Conservation (phyloP, 164 flowering plant species). For the Annona squamosa region DNA sequence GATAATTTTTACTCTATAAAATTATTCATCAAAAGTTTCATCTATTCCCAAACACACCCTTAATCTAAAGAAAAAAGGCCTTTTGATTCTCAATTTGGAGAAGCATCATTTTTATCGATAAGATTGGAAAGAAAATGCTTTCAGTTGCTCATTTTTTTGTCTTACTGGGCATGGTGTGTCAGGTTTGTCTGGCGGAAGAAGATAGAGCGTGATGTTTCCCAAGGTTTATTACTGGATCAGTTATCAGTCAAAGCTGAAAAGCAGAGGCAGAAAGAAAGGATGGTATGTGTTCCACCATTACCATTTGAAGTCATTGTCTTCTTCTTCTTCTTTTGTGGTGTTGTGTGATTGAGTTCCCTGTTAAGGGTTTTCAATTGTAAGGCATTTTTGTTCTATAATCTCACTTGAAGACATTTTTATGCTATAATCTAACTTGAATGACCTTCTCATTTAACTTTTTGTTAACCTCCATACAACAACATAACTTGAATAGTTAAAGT, state of each 20-base stretch:
- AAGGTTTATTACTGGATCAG: slow-evolving; percentile 57
- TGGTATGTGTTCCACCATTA: slow-evolving; percentile 39
- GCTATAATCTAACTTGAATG: not conserved
- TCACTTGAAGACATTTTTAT: not conserved
- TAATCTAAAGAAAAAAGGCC: no score
- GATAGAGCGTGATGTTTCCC: slow-evolving; percentile 79
- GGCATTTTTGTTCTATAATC: not conserved
- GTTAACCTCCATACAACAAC: no score
- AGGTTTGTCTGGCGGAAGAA: slow-evolving; percentile 99
- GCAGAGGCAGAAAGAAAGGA: slow-evolving; percentile 67
- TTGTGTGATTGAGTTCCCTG: not conserved
- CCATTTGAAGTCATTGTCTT: not conserved
- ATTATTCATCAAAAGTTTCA: no score
- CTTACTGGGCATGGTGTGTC: slow-evolving; percentile 5
- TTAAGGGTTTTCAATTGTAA: not conserved
- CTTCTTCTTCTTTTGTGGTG: not conserved
- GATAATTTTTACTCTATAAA: no score
- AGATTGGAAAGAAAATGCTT: no score
- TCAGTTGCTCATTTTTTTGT: not conserved
- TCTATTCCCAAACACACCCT: no score
- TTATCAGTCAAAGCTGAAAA: slow-evolving; percentile 72
- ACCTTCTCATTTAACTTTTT: no score
- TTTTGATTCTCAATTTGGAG: no score
- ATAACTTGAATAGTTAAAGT: no score
- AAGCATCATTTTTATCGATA: no score